These are phyloP conservation scores for Solanum okadae DNA, from an alignment of 257 asterid genomes.

Conservation along the genomic window DNA sequence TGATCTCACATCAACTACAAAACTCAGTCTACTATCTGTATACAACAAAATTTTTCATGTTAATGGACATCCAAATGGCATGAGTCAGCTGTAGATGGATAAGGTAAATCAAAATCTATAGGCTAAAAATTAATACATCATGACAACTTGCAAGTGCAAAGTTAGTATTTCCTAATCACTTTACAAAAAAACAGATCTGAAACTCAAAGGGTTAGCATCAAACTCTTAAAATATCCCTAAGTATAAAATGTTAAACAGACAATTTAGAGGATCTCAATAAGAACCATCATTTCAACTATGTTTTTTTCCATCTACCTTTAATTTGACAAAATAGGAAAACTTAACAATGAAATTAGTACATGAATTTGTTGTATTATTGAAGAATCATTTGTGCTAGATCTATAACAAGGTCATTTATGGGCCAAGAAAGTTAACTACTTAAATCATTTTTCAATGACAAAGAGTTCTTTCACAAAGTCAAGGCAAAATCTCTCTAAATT, in stretches of 20 bases:
- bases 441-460: too few species aligned
- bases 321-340: too few species aligned
- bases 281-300: background rate
- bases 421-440: too few species aligned
- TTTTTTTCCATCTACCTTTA: too few species aligned
- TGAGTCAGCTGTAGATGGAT: background rate
- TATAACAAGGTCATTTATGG: too few species aligned
- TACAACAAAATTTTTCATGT: background rate
- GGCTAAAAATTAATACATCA: background rate
- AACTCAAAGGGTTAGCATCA: background rate
- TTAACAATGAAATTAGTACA: too few species aligned
- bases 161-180: background rate
- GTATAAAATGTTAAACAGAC: background rate
- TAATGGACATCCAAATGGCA: background rate
- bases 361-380: too few species aligned
- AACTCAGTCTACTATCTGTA: background rate
- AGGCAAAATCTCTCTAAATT: too few species aligned
- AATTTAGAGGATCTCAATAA: background rate
- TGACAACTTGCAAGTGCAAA: background rate
- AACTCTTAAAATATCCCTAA: background rate
- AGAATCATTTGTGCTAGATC: too few species aligned
- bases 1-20: background rate
- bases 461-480: too few species aligned
- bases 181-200: background rate
- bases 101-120: background rate